Evolutionary conservation across 805 yeast species (phyloP).

Genomic region (Nakazawaea wickerhamii): DNA sequence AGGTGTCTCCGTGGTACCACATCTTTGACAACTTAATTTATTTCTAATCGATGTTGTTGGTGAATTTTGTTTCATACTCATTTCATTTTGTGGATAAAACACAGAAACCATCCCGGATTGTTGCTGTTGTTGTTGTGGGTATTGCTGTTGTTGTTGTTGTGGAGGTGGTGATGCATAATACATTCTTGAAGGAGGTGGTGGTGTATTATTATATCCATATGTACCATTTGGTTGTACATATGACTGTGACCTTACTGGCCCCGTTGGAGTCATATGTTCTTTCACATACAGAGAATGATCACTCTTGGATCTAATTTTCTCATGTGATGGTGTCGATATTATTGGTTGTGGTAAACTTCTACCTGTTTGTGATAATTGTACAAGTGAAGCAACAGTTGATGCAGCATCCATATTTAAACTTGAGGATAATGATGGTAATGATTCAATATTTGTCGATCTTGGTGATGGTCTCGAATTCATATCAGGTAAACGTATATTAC

Average conservation of each 20-base stretch:
- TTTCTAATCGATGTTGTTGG: background rate
- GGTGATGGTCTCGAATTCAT: slow-evolving; percentile 3
- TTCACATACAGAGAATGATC: background rate
- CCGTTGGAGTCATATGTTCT: background rate
- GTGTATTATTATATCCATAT: background rate
- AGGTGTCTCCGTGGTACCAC: slow-evolving; percentile 58
- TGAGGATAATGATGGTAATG: background rate
- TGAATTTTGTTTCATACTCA: background rate
- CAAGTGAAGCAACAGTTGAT: slow-evolving; percentile 6
- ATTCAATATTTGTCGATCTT: background rate
- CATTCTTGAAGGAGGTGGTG: slow-evolving; percentile 1
- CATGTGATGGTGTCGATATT: background rate
- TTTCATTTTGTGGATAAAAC: background rate
- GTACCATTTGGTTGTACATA: background rate
- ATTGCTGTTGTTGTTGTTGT: background rate
- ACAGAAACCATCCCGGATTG: background rate
- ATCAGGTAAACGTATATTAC: slow-evolving; percentile 10
- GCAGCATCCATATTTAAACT: background rate
- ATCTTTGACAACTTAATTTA: slow-evolving; percentile 20
- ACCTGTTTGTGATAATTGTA: slow-evolving; percentile 9
- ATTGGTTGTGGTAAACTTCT: slow-evolving; percentile 10
- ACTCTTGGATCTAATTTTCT: slow-evolving; percentile 7
- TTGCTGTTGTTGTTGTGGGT: background rate
- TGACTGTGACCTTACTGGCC: background rate
- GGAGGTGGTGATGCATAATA: background rate